Base-by-base conservation (phyloP, 129 eudicot genomes). In the Centella asiatica region DNA sequence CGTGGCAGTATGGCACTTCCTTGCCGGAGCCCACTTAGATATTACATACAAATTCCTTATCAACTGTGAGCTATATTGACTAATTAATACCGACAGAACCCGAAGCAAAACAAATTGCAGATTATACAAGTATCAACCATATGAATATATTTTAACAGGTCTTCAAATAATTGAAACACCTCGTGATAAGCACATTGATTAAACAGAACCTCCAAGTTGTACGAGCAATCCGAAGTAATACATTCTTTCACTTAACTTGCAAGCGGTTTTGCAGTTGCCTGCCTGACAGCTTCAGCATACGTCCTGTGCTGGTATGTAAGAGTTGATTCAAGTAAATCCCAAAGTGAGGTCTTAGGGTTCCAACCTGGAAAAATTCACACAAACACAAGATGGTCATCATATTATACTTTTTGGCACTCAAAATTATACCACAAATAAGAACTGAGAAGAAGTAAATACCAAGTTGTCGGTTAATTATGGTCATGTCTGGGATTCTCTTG, bases 271-370 rank as follows among this genome's bases (percentile, higher is more conserved):
- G 97, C 77, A 59, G 72, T 76, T 15, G 97, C 74, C 77, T 90
- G 89, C 85, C 68, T 90, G 44, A 90, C 57, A 66, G 97, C 97
- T 73, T 77, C 79, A 0, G 97, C 97, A 25, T 90, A 90, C 19
- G 95, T 90, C 89, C 89, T 83, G 86, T 90, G 97, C 67, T 90
- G 97, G 69, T 90, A 90, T n/a, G 97, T 90, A 64, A 90, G 95
- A 51, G 95, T 90, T 10, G 97, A 90, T 57, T 90, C 97, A 20
- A 90, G 89, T 94, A 90, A 81, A 67, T 90, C 97, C 93, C 93
- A 90, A 0, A 90, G 86, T 29, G 97, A 90, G 39, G 97, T 90
- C 76, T 90, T 83, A 9, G 97, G 97, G 37, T 86, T 80, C 97
- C 97, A 90, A 44, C 89, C 97, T 90, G 80, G 42, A 11, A 36